phyloP scores from a whole-genome alignment of 2,329 filamentous ascomycete genomes.

The Beauveria rudraprayagi region DNA sequence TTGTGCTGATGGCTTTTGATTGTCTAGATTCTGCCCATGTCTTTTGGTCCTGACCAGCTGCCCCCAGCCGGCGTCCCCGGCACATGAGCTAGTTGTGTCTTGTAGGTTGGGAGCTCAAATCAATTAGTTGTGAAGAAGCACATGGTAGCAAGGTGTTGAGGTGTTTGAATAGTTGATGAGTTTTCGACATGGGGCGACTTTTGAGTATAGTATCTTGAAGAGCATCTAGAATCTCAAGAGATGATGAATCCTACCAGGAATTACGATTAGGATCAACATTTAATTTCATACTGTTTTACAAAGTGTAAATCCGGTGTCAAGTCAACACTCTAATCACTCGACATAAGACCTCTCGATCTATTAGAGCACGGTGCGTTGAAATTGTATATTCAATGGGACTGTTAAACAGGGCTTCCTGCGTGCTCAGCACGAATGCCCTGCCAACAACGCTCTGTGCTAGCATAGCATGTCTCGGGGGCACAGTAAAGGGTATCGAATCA shows the following conservation, averaged over 20 bases:
- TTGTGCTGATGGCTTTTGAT: not conserved
- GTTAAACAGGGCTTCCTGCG: not conserved
- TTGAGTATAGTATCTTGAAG: not conserved
- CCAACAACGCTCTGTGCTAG: not conserved
- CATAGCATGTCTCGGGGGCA: not conserved
- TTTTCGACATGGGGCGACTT: not conserved
- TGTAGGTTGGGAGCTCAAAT: not conserved
- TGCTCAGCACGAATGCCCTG: not conserved
- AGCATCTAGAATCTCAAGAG: not conserved
- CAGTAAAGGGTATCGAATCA: constrained; percentile 12
- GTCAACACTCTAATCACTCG: not conserved
- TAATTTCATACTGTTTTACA: too few relatives aligned
- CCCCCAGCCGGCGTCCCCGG: constrained; percentile 26
- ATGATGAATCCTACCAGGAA: not conserved
- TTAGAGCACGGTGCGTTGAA: too few relatives aligned
- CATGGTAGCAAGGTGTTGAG: constrained; percentile 3
- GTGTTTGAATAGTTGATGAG: not conserved
- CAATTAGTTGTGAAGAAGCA: not conserved
- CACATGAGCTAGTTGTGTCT: not conserved
- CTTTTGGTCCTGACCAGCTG: constrained; percentile 57
- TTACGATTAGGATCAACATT: too few relatives aligned
- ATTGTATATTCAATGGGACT: constrained; percentile 3
- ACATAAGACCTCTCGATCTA: not conserved
- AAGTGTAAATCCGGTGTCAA: not conserved
- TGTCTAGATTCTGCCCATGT: constrained; percentile 54